phyloP scores from a whole-genome alignment of 2,329 filamentous ascomycete species.

The Beauveria medogensis region DNA sequence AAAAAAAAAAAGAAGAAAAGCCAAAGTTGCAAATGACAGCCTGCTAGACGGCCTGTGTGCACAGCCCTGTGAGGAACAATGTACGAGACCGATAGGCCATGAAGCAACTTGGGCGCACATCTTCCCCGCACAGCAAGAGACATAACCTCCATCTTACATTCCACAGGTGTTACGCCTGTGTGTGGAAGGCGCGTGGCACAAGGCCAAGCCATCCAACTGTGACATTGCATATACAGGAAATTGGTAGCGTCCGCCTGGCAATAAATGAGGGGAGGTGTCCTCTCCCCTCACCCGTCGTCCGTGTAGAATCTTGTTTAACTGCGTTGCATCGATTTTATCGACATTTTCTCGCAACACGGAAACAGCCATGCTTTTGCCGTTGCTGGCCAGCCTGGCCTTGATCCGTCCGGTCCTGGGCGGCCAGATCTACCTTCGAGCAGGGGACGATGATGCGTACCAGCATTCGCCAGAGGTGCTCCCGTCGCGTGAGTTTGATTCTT shows the following conservation, averaged over 20 bases:
- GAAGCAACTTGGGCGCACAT: no score
- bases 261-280: constrained; percentile 1
- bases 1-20: no score
- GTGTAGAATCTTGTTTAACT: background rate
- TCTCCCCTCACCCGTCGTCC: background rate
- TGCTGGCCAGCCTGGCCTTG: background rate
- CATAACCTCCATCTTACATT: no score
- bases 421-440: background rate
- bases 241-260: background rate
- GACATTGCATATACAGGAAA: background rate
- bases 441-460: background rate
- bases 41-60: no score
- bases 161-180: background rate
- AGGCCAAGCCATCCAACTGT: background rate
- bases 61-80: no score
- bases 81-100: no score
- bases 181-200: no score
- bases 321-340: background rate
- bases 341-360: background rate
- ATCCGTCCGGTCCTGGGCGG: background rate
- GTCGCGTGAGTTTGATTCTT: background rate
- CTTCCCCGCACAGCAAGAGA: no score
- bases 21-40: no score
- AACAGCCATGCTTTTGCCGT: background rate
- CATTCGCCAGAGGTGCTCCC: constrained; percentile 2